A percentile compares a stretch with the other conserved stretches of the same genome.
phyloP scores from a whole-genome alignment of 1,284 basidiomycete genomes.

The Malassezia restricta region DNA sequence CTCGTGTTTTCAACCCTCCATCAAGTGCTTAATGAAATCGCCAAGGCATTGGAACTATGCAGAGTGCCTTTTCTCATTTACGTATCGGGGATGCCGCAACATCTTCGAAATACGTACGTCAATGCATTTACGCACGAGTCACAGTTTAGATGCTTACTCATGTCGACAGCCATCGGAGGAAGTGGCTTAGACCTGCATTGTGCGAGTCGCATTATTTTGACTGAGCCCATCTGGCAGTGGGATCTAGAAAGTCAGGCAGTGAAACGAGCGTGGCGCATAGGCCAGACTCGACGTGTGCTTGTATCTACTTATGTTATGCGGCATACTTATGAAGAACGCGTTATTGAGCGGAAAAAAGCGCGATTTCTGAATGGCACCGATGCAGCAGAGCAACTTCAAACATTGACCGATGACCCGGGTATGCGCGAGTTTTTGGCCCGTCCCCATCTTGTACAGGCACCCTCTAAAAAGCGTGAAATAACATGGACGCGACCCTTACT shows the following conservation, averaged over 20 bases:
- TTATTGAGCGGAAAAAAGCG: conserved; percentile 1
- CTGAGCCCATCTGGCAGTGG: conserved; percentile 15
- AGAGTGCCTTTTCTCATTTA: conserved; percentile 11
- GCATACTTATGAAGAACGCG: conserved; percentile 5
- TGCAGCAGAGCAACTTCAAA: background rate
- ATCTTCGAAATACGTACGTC: conserved; percentile 10
- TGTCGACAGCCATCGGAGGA: conserved; percentile 14
- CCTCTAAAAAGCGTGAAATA: background rate
- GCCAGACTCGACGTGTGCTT: conserved; percentile 11
- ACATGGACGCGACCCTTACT: background rate
- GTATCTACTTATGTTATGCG: conserved; percentile 15
- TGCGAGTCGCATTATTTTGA: conserved; percentile 14
- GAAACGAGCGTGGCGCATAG: conserved; percentile 19
- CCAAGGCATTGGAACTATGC: conserved; percentile 9
- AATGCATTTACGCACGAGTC: conserved; percentile 4
- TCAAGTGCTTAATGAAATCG: conserved; percentile 12
- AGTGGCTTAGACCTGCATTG: conserved; percentile 16
- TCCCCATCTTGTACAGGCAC: conserved; percentile 1
- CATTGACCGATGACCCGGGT: conserved; percentile 7
- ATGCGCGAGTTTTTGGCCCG: conserved; percentile 14
- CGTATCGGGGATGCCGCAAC: conserved; percentile 15
- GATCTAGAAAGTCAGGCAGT: conserved; percentile 17
- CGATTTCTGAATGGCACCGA: background rate
- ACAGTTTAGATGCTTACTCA: conserved; percentile 9
- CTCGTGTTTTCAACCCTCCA: conserved; percentile 16